Conservation (phyloP, 2,329 filamentous ascomycete genomes). For the Fusarium zealandicum region DNA sequence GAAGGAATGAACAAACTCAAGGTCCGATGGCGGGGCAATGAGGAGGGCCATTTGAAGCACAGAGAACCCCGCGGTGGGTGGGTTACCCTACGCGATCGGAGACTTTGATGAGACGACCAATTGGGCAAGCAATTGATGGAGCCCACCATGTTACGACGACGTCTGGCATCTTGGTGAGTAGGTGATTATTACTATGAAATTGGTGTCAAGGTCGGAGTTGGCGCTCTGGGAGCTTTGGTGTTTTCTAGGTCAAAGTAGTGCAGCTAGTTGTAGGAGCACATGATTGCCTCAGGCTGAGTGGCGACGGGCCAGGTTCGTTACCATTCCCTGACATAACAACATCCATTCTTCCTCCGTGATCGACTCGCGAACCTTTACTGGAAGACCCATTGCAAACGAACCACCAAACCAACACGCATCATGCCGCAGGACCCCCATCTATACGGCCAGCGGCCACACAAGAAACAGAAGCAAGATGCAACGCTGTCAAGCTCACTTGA, state of each 20-base stretch:
- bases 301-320: not conserved
- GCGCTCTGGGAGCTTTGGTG: not conserved
- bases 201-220: not conserved
- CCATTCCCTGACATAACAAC: not conserved
- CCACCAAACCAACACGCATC: conserved; percentile 6
- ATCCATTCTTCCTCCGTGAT: conserved; percentile 1
- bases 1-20: conserved; percentile 39
- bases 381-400: not conserved
- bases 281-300: conserved; percentile 40
- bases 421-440: conserved; percentile 73
- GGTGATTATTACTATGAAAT: not conserved
- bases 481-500: conserved; percentile 77
- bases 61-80: conserved; percentile 39
- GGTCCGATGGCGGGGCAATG: conserved; percentile 48
- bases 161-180: not conserved
- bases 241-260: not conserved
- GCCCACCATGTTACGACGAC: conserved; percentile 10
- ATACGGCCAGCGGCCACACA: conserved; percentile 77
- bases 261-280: not conserved
- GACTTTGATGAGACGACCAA: conserved; percentile 20
- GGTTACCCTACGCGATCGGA: conserved; percentile 35
- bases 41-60: conserved; percentile 30
- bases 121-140: conserved; percentile 18
- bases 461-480: conserved; percentile 73
- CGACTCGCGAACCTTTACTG: not conserved